phyloP scores from a whole-genome alignment of 1,284 basidiomycete genomes.

The Ganoderma leucocontextum region DNA sequence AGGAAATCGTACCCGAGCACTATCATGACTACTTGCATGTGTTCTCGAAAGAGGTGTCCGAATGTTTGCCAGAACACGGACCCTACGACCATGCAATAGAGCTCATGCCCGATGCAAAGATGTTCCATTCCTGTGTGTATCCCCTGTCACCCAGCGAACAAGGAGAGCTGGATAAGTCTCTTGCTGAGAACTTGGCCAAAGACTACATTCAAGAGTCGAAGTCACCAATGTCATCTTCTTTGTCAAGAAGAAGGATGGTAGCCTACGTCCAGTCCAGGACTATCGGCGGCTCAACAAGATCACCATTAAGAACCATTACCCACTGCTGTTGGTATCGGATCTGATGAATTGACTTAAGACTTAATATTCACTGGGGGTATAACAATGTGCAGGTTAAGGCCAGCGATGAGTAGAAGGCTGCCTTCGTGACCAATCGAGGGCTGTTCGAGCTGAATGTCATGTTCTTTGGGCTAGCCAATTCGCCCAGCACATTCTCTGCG shows the following conservation, averaged over 20 bases:
- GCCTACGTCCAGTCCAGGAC: conserved; percentile 41
- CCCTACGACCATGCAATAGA: conserved; percentile 21
- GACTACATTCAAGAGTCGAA: conserved; percentile 38
- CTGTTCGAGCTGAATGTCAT: conserved; percentile 13
- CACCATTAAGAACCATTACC: conserved; percentile 38
- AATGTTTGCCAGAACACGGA: neutral
- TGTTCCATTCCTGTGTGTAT: conserved; percentile 14
- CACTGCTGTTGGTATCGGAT: conserved; percentile 10
- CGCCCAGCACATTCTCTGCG: conserved; percentile 10
- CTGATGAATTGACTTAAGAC: conserved; percentile 11
- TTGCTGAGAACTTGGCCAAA: conserved; percentile 41
- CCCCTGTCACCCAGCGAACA: conserved; percentile 8
- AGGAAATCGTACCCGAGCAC: neutral
- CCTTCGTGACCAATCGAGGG: conserved; percentile 11
- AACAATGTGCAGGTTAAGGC: conserved; percentile 19
- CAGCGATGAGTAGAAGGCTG: conserved; percentile 19
- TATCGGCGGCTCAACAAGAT: conserved; percentile 34
- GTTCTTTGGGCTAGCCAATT: conserved; percentile 18
- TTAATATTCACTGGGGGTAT: conserved; percentile 11
- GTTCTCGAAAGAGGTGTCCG: neutral
- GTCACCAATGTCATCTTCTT: conserved; percentile 44
- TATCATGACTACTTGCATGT: no score
- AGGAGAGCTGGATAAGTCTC: conserved; percentile 28
- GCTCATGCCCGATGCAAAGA: conserved; percentile 7
- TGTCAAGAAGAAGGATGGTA: conserved; percentile 50